phyloP scores from a whole-genome alignment of 106 monocot species.

The Allium fistulosum region DNA sequence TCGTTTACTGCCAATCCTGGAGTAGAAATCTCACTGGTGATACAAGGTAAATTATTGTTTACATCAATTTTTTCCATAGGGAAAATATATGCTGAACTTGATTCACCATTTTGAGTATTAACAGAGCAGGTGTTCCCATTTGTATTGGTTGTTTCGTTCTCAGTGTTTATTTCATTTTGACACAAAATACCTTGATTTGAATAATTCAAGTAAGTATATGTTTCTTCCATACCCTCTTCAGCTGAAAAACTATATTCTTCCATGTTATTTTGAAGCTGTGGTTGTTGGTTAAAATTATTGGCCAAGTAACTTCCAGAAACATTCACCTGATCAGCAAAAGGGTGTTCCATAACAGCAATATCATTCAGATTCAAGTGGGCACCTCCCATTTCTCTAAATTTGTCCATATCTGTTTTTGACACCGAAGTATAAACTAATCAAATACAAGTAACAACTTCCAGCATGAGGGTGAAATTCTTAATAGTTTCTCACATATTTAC shows the following conservation, averaged over 20 bases:
- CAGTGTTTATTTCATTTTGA: conserved; percentile 1
- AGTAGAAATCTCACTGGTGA: conserved; percentile 1
- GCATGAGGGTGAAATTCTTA: neutral
- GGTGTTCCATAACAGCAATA: conserved; percentile 11
- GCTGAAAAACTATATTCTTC: neutral
- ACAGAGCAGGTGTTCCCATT: conserved; percentile 9
- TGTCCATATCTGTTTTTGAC: neutral
- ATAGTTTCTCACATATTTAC: conserved; percentile 2
- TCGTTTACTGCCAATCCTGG: conserved; percentile 6
- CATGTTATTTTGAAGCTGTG: conserved; percentile 14
- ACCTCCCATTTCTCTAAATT: conserved; percentile 3
- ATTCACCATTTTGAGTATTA: conserved; percentile 10
- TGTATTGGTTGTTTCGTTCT: conserved; percentile 1
- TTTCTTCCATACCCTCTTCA: conserved; percentile 6
- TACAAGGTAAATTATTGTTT: neutral
- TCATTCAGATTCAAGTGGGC: conserved; percentile 10
- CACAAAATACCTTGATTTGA: neutral
- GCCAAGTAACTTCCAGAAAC: conserved; percentile 10
- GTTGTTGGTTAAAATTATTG: conserved; percentile 11
- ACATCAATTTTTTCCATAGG: neutral
- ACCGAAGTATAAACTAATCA: neutral
- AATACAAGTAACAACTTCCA: no score
- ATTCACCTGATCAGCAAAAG: conserved; percentile 3
- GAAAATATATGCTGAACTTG: conserved; percentile 10
- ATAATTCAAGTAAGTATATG: neutral